Base-by-base conservation (phyloP, 371 early-diverging fungal genomes). In the Lichtheimia corymbifera region DNA sequence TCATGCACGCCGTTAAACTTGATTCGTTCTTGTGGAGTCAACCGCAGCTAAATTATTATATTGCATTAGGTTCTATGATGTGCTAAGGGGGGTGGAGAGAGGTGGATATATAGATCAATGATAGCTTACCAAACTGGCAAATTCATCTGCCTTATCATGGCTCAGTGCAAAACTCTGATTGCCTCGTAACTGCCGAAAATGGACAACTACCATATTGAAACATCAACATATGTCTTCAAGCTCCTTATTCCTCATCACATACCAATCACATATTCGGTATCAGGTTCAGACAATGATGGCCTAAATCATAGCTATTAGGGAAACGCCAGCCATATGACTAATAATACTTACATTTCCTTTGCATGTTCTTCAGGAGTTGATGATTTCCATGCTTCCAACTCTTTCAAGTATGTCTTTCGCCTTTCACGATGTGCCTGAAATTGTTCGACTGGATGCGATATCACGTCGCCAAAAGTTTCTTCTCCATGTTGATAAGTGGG, bases 1-100 rank as follows among this genome's bases (percentile, higher is more conserved):
- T 82, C 82, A 30, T 77, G 79, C n/a, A 85, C 79, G 11, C 77
- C 80, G 41, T 81, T 76, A 9, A 85, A 78, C 44, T 72, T 68
- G 35, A 74, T 65, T 7, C 68, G 75, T 61, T 85, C 81, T 47
- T 81, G 63, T 24, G 66, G 61, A 2, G 76, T 77, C 55, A 85
- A 58, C 7, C 74, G 65, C 17, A 85, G 59, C 71, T 83, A 27
- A 45, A 56, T 12, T 15, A 14, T 35, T 9, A 49, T 35, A 6
- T 9, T 35, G 35, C 35, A 35, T 35, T 35, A 35, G 35, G 2
- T 28, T 28, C 7, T 28, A 28, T 28, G 28, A 28, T 4, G 28
- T 35, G 5, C 22, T 22, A 22, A 1, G 35, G 5, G 9, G 11
- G 2, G n/a, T n/a, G n/a, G n/a, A n/a, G n/a, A n/a, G n/a, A 35